Conservation (phyloP, 2,329 filamentous ascomycete species). For the Xylariaceae sp. region DNA sequence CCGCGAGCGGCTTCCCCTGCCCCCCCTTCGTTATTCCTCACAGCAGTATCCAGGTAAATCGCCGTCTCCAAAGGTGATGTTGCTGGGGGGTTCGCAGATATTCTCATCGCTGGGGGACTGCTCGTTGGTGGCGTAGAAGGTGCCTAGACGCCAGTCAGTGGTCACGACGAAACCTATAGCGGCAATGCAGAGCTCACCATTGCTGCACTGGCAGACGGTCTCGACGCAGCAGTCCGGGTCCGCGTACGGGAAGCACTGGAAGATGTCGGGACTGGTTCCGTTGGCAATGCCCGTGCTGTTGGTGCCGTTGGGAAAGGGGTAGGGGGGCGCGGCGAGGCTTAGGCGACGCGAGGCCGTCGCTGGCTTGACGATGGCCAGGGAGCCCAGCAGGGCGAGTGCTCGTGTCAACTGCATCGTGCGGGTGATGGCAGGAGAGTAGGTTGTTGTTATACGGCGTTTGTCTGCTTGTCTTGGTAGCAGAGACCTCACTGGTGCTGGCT, state of each 20-base stretch:
- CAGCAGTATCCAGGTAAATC: constrained; percentile 16
- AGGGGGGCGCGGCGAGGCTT: constrained; percentile 2
- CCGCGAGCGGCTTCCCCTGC: no score
- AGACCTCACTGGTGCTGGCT: no score
- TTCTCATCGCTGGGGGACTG: constrained; percentile 5
- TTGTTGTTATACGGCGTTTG: no score
- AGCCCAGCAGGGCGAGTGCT: constrained; percentile 6
- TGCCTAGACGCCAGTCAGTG: constrained; percentile 8
- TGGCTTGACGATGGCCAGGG: constrained; percentile 1
- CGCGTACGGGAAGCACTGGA: constrained; percentile 15
- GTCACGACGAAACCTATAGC: neutral
- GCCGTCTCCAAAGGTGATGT: constrained; percentile 11
- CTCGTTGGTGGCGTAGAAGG: constrained; percentile 14
- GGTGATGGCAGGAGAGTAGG: no score
- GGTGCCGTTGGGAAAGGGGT: constrained; percentile 12
- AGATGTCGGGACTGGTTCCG: neutral
- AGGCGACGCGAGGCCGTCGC: constrained; percentile 4
- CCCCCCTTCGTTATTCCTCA: no score
- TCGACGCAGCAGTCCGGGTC: constrained; percentile 18
- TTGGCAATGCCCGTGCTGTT: neutral
- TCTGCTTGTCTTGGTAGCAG: no score
- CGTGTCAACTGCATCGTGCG: constrained; percentile 7
- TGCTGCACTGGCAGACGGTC: constrained; percentile 14
- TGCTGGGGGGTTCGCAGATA: constrained; percentile 13
- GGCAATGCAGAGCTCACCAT: constrained; percentile 9